Base-by-base conservation (phyloP, 2,329 filamentous ascomycete species). In the Geosmithia flava region DNA sequence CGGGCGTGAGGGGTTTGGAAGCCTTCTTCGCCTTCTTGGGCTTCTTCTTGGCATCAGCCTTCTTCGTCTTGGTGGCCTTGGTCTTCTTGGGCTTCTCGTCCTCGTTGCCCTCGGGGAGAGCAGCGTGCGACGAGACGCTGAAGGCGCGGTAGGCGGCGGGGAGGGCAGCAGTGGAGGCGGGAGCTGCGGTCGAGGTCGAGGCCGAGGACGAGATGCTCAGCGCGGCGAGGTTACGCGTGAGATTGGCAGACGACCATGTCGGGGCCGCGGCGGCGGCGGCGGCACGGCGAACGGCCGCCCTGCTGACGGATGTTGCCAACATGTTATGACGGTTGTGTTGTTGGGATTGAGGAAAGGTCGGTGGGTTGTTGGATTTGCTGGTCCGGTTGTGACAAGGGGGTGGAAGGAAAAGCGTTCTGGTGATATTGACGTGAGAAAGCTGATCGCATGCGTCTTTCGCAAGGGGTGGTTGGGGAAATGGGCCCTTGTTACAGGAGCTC, bases 251-350 rank as follows among this genome's bases (percentile, higher is more conserved):
- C 29, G 29, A 30, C 7, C 7, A 30, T 11, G 33, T 13, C 11
- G 15, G 33, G n/a, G 47, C 41, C 15, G 53, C 49, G n/a, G 56
- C 49, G 42, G 54, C 48, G 41, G 54, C 46, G 48, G 54, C 51
- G 45, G 59, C 53, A 47, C 66, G 67, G 57, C 60, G 62, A 51
- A 62, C 58, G 48, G 64, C 64, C 47, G 59, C 62, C 53, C 68
- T 63, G 52, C 64, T 63, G 52, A 71, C 57, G 29, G 63, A 60
- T 47, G 63, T 65, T 37, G 33, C 33, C 52, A 73, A 57, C 70
- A 74, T 74, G 43, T n/a, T n/a, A 48, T 51, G 39, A 44, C 52
- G 23, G 41, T 27, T 46, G 45, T 42, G 19, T 40, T 47, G 20
- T 39, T 37, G 19, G 42, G 20, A 44, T 44, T 44, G 42, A 42